Conservation (phyloP, 306 rosid species). For the Acmispon strigosus region DNA sequence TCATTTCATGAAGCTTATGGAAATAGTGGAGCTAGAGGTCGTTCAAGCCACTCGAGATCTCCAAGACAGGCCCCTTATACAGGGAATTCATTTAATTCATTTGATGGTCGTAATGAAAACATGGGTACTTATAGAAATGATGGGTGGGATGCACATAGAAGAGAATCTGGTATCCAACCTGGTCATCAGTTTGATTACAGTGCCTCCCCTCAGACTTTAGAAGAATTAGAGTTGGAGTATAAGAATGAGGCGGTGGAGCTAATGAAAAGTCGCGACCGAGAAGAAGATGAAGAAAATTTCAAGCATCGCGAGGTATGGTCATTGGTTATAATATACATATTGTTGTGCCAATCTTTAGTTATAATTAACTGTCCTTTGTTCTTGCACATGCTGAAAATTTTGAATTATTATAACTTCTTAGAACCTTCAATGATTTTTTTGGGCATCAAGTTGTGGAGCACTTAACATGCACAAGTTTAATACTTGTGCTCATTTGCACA, state of each 20-base stretch:
- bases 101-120: slow-evolving; percentile 60
- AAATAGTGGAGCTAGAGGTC: slow-evolving; percentile 81
- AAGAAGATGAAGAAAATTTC: slow-evolving; percentile 91
- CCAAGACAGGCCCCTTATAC: slow-evolving; percentile 64
- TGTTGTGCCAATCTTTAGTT: slow-evolving; percentile 9
- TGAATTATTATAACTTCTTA: not conserved
- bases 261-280: slow-evolving; percentile 68
- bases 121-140: slow-evolving; percentile 57
- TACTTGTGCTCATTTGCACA: no score
- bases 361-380: slow-evolving; percentile 5
- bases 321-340: not conserved
- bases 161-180: slow-evolving; percentile 68
- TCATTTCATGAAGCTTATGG: slow-evolving; percentile 96
- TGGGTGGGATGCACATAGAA: slow-evolving; percentile 73
- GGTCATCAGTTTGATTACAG: slow-evolving; percentile 57
- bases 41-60: slow-evolving; percentile 83
- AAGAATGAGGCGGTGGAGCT: slow-evolving; percentile 76
- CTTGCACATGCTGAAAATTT: not conserved
- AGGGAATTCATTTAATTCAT: slow-evolving; percentile 60
- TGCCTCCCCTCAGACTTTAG: slow-evolving; percentile 55
- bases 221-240: slow-evolving; percentile 80
- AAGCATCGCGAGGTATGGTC: slow-evolving; percentile 89
- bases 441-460: no score
- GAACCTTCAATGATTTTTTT: not conserved
- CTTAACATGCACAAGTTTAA: no score